Conservation (phyloP, 192 early-diverging fungal genomes). For the Coemansia sp. region DNA sequence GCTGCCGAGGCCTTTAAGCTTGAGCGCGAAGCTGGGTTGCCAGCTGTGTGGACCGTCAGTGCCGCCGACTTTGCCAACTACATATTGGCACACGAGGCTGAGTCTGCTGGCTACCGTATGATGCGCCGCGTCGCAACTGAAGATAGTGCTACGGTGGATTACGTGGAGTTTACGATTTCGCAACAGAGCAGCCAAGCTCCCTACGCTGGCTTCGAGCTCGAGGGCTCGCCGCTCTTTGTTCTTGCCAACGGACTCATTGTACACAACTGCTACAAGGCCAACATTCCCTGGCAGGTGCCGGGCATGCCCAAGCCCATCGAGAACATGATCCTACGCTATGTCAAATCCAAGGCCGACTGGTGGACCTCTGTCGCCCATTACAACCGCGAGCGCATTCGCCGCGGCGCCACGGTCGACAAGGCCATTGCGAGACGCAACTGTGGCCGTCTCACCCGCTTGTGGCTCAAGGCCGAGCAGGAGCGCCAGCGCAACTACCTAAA, state of each 20-base stretch:
- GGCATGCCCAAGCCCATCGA: conserved; percentile 97
- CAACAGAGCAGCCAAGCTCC: conserved; percentile 10
- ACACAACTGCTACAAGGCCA: conserved; percentile 87
- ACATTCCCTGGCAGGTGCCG: conserved; percentile 99
- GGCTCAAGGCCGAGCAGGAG: conserved; percentile 99
- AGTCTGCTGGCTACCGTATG: conserved; percentile 10
- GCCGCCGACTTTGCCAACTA: conserved; percentile 14
- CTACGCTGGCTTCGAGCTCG: conserved; percentile 29
- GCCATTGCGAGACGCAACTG: conserved; percentile 98
- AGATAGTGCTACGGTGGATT: no score
- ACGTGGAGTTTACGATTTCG: conserved; percentile 3
- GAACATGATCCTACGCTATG: conserved; percentile 98
- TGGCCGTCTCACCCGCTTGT: conserved; percentile 95
- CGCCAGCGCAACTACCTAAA: conserved; percentile 99
- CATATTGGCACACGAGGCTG: neutral
- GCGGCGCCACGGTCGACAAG: conserved; percentile 98
- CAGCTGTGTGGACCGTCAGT: conserved; percentile 16
- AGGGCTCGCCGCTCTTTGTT: conserved; percentile 22
- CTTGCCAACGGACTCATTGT: conserved; percentile 33
- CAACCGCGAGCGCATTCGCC: conserved; percentile 97
- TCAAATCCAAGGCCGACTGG: conserved; percentile 99
- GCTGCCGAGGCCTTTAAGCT: conserved; percentile 10
- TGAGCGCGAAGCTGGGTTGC: conserved; percentile 1
- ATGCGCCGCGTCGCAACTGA: conserved; percentile 5
- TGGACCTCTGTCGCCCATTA: conserved; percentile 99